Evolutionary conservation across 2,329 filamentous ascomycete species (phyloP).

Genomic region (Leptographium galeiforme): DNA sequence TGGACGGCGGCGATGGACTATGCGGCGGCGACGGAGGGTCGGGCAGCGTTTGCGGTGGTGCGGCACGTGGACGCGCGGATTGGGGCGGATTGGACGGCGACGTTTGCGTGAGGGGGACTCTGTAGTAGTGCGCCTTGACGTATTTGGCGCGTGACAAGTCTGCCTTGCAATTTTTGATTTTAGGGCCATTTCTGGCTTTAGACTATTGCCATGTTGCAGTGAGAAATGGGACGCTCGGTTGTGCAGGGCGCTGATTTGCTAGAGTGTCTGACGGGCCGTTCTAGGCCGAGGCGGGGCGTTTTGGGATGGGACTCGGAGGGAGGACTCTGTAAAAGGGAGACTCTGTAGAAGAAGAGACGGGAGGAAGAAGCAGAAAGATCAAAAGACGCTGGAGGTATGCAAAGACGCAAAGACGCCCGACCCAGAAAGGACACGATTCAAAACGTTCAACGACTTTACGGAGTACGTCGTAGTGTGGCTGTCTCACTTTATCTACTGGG

Average conservation of each 20-base stretch:
- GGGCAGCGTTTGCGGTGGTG: constrained; percentile 38
- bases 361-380: too few species aligned
- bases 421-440: too few species aligned
- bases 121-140: neutral
- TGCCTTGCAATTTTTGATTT: neutral
- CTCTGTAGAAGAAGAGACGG: too few species aligned
- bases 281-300: too few species aligned
- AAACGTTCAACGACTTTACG: too few species aligned
- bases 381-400: too few species aligned
- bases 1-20: constrained; percentile 50
- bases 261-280: neutral
- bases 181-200: neutral
- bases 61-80: constrained; percentile 37
- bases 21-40: constrained; percentile 29
- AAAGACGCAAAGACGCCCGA: too few species aligned
- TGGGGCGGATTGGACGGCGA: constrained; percentile 38
- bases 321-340: too few species aligned
- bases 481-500: too few species aligned
- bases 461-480: too few species aligned
- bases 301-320: too few species aligned
- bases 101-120: constrained; percentile 23
- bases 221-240: neutral
- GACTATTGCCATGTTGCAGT: neutral
- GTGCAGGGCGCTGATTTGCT: neutral
- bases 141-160: too few species aligned